A percentile compares a stretch with the other conserved stretches of the same genome.
Conservation (phyloP, 345 rosid genomes). For the Salix caprea region DNA sequence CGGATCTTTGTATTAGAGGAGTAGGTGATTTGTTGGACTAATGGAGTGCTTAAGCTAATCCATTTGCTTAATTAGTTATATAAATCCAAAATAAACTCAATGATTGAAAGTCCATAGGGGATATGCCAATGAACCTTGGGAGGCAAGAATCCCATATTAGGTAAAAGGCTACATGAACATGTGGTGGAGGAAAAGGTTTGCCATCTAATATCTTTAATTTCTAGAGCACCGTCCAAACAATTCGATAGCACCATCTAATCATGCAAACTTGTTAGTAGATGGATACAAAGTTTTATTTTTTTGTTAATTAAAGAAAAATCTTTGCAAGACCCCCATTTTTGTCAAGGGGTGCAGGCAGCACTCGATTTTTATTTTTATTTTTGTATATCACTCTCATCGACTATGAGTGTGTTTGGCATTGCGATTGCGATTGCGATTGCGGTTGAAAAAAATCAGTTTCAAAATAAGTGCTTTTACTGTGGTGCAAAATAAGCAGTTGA, state of each 20-base stretch:
- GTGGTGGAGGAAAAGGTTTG: neutral
- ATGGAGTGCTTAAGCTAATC: neutral
- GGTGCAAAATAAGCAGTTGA: too few relatives aligned
- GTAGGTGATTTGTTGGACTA: too few relatives aligned
- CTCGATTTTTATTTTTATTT: too few relatives aligned
- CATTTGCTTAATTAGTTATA: neutral
- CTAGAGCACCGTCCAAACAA: neutral
- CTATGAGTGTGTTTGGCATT: too few relatives aligned
- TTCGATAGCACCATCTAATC: neutral
- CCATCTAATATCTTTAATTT: neutral
- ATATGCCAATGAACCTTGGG: neutral
- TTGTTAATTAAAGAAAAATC: neutral
- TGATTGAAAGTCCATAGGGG: neutral
- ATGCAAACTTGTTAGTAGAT: neutral
- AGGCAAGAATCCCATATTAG: neutral
- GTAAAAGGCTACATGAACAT: neutral
- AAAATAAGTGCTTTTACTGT: too few relatives aligned
- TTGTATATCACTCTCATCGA: neutral
- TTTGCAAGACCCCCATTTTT: neutral
- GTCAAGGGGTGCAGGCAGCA: neutral
- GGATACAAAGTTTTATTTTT: neutral
- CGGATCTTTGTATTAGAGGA: neutral
- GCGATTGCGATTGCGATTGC: too few relatives aligned
- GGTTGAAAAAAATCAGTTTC: too few relatives aligned
- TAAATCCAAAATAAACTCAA: neutral